Conservation (phyloP, 164 flowering plant genomes). For the Chimonanthus salicifolius region DNA sequence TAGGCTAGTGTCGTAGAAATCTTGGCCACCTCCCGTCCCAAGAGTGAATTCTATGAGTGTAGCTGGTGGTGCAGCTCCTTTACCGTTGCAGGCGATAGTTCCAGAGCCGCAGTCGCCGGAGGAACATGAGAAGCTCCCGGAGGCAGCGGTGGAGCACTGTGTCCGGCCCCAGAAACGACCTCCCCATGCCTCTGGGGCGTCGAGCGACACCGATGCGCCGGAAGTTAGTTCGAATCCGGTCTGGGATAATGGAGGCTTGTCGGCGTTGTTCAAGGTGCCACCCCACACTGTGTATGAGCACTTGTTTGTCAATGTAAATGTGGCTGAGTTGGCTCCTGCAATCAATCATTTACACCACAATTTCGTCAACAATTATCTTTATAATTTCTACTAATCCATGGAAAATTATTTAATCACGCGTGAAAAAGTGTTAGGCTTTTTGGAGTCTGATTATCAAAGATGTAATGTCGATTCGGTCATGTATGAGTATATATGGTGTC, state of each 20-base stretch:
- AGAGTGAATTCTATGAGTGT: conserved; percentile 63
- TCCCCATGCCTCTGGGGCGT: conserved; percentile 20
- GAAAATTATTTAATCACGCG: too few relatives aligned
- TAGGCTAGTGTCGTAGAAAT: too few relatives aligned
- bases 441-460: too few relatives aligned
- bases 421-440: too few relatives aligned
- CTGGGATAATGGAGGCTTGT: conserved; percentile 10
- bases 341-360: background rate
- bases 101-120: conserved; percentile 48
- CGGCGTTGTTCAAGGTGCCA: conserved; percentile 21
- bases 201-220: conserved; percentile 4
- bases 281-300: conserved; percentile 36
- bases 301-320: conserved; percentile 24
- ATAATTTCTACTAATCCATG: too few relatives aligned
- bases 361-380: too few relatives aligned
- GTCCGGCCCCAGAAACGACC: conserved; percentile 39
- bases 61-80: conserved; percentile 49
- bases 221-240: conserved; percentile 25
- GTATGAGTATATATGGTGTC: too few relatives aligned
- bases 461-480: too few relatives aligned
- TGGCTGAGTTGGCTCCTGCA: conserved; percentile 8
- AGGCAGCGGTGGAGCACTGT: conserved; percentile 16
- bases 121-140: conserved; percentile 21
- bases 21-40: too few relatives aligned
- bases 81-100: conserved; percentile 49